Conservation (phyloP, 192 early-diverging fungal genomes). For the Diversispora epigaea region DNA sequence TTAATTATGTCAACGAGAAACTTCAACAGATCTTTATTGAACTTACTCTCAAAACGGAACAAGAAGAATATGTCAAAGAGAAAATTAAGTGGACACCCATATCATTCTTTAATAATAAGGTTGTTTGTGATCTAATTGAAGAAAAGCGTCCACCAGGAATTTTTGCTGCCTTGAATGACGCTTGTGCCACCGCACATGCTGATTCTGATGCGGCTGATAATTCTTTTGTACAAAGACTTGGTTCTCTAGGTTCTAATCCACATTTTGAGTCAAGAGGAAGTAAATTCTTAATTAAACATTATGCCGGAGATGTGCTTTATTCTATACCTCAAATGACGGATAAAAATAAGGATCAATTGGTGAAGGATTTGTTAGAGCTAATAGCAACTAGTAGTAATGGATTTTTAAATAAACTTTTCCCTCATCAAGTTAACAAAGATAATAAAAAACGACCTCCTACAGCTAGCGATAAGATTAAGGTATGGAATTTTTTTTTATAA, state of each 20-base stretch:
- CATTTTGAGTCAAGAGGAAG: conserved; percentile 72
- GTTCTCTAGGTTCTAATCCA: conserved; percentile 63
- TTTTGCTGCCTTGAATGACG: conserved; percentile 92
- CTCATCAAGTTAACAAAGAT: conserved; percentile 83
- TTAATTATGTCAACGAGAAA: conserved; percentile 98
- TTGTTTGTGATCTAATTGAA: conserved; percentile 98
- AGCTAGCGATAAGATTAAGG: conserved; percentile 94
- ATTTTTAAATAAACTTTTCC: conserved; percentile 83
- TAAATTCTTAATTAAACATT: conserved; percentile 87
- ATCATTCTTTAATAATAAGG: conserved; percentile 98
- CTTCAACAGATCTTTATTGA: conserved; percentile 99
- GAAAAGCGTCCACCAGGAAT: conserved; percentile 94
- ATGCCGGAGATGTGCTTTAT: conserved; percentile 96
- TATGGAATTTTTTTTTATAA: background rate
- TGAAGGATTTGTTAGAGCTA: conserved; percentile 89
- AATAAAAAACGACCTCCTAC: conserved; percentile 97
- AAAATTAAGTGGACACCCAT: conserved; percentile 99
- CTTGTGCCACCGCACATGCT: conserved; percentile 96
- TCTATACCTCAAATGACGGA: conserved; percentile 91
- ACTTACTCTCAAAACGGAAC: conserved; percentile 95
- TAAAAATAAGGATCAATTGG: conserved; percentile 95
- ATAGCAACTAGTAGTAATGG: conserved; percentile 75
- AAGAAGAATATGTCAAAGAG: conserved; percentile 97
- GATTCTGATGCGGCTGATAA: conserved; percentile 77
- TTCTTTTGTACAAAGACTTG: conserved; percentile 69